These are phyloP conservation scores for Xylaria bambusicola DNA, from an alignment of 495 filamentous ascomycete genomes.

Conservation along the genomic window DNA sequence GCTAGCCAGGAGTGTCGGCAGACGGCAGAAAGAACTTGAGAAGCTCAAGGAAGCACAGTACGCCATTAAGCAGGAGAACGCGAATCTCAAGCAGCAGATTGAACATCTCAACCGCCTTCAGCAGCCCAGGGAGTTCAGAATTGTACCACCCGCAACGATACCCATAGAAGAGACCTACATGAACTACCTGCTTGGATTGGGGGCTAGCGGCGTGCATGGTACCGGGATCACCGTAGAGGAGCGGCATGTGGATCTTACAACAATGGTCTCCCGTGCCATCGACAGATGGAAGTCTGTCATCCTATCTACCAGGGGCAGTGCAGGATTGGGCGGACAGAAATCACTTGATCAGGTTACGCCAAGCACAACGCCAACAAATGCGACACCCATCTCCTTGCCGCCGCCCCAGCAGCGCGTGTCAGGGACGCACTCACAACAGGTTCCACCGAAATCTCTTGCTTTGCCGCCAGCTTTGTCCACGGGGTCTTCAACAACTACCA, in stretches of 20 bases:
- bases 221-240: conserved; percentile 47
- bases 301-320: conserved; percentile 35
- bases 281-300: conserved; percentile 57
- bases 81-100: conserved; percentile 68
- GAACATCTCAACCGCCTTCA: conserved; percentile 68
- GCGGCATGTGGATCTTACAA: conserved; percentile 47
- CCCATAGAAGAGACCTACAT: conserved; percentile 52
- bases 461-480: conserved; percentile 16
- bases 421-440: conserved; percentile 21
- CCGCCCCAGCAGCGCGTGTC: conserved; percentile 8
- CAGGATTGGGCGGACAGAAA: conserved; percentile 40
- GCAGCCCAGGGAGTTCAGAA: conserved; percentile 69
- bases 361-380: conserved; percentile 21
- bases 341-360: conserved; percentile 30
- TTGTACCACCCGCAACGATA: conserved; percentile 64
- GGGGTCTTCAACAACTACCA: conserved; percentile 16
- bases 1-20: conserved; percentile 68
- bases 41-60: conserved; percentile 63
- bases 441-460: conserved; percentile 22
- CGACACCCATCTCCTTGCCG: conserved; percentile 9
- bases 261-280: conserved; percentile 48
- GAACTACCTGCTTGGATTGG: conserved; percentile 37
- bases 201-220: conserved; percentile 21
- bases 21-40: conserved; percentile 67
- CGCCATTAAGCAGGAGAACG: conserved; percentile 66